A percentile compares a stretch with the other conserved stretches of the same genome.
phyloP scores from a whole-genome alignment of 257 asterid species.

The Marsdenia floribunda region DNA sequence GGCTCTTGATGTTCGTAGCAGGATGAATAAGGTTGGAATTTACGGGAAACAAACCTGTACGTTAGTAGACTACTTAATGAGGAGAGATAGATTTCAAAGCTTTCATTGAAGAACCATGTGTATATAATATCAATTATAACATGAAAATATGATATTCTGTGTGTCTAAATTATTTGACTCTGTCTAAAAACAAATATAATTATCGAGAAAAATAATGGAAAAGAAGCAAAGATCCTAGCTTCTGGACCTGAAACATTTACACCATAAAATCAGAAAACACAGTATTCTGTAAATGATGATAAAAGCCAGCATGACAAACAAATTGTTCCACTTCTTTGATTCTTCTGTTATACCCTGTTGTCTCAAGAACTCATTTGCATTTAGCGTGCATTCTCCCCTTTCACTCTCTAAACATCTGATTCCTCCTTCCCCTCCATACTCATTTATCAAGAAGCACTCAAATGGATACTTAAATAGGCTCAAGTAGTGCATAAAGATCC shows the following conservation, averaged over 20 bases:
- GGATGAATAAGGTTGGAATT: background rate
- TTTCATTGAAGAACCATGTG: background rate
- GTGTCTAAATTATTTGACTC: constrained; percentile 1
- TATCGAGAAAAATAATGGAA: background rate
- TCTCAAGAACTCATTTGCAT: constrained; percentile 49
- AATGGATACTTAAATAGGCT: constrained; percentile 83
- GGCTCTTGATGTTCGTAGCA: background rate
- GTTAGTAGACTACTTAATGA: background rate
- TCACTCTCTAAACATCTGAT: constrained; percentile 45
- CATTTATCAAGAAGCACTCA: constrained; percentile 76
- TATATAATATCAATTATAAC: background rate
- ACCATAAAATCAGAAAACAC: constrained; percentile 59
- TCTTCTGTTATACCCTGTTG: constrained; percentile 49
- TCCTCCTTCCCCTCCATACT: constrained; percentile 64
- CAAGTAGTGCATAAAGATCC: constrained; percentile 86
- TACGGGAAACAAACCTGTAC: background rate
- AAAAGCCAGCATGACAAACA: constrained; percentile 65
- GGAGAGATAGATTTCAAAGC: background rate
- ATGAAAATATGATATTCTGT: constrained; percentile 2
- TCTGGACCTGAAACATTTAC: constrained; percentile 45
- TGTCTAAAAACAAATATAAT: constrained; percentile 15
- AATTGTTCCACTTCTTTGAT: constrained; percentile 61
- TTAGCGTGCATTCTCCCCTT: constrained; percentile 43
- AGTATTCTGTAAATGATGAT: constrained; percentile 61
- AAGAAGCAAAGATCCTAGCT: constrained; percentile 22